Evolutionary conservation across 23 red algal species (phyloP), one percentile per base, ranked within the genome.

Genomic region (Gracilaria domingensis): DNA sequence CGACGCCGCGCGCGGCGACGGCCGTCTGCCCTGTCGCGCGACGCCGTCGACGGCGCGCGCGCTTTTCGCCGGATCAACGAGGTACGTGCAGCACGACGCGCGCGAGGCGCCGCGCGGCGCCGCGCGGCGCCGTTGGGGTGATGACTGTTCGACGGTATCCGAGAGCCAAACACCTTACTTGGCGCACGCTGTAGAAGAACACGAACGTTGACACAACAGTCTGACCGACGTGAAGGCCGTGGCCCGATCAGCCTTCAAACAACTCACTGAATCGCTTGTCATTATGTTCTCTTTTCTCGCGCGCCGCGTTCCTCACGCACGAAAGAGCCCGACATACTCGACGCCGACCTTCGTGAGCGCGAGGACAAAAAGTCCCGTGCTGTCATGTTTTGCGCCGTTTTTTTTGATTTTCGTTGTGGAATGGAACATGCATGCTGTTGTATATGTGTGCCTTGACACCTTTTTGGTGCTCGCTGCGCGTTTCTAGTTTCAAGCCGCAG

Each of bases 131-230:
- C 11, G 64, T 45, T 69, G 64, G 45, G 39, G 38, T 45, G 72
- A 77, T 77, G 72, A 77, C 72, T 77, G 72, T 77, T 77, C 72
- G 72, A 77, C 72, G 72, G 72, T 77, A 77, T 77, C 72, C 72
- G 72, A 77, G 12, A 69, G 72, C 72, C 72, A 51, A 25, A 39
- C 38, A 77, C 72, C 72, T 77, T 77, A 77, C 72, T 51, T 51
- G 72, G 72, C 72, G 30, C 42, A 77, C 42, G 45, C 14, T 77
- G 72, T 45, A 26, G 72, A 77, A 45, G n/a, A 25, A n/a, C 20
- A 48, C 38, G 72, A 77, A 77, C 72, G 72, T 13, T 40, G 28
- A 33, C 23, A 37, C 29, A 37, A 77, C 21, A 13, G 64, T 37
- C 64, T 69, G 64, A 69, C 64, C 64, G 30, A 55, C 51, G 11